Base-by-base conservation (phyloP, 148 eudicot species). In the Talinum fruticosum region DNA sequence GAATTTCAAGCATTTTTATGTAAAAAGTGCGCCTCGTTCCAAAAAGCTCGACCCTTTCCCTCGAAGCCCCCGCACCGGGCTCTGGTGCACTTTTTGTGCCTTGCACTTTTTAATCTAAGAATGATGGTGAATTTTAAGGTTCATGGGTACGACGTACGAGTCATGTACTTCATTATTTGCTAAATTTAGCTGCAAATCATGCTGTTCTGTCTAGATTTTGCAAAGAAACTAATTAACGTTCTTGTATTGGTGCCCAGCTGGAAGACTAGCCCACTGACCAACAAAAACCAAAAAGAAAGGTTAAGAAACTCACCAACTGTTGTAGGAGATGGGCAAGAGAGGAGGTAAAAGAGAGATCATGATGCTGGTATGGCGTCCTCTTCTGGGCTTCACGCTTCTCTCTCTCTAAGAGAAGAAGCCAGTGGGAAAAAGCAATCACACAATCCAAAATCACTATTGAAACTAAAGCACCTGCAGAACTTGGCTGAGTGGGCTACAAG, bases 401-500 rank as follows among this genome's bases (percentile, higher is more conserved):
- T 89, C 37, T 84, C 89, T 8, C 72, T 90, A 38, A 90, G 91
- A 78, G 91, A 93, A 87, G 88, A 85, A 79, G 83, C 88, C 12
- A 83, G 74, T 38, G 93, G 94, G 64, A 91, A 80, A 85, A 89
- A 84, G 69, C 89, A 82, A 78, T 76, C 82, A 51, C 81, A 77
- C 76, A 93, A 81, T 83, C 73, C 86, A 3, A 88, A 90, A 76
- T 74, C 89, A 4, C 76, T 88, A 78, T 78, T 85, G 69, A 93
- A 91, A 81, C 81, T 91, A 6, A 86, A 93, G n/a, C 90, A 93
- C 77, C 35, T 93, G 13, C 87, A 88, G 77, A 85, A 85, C 72
- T 64, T 90, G 65, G 92, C 93, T 2, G 71, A 66, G 4, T 93
- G 94, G 96, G 86, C 94, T 62, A 34, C 85, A 19, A 76, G 71